A percentile compares a stretch with the other conserved stretches of the same genome.
Conservation (phyloP, 257 asterid species). For the Gentiana macrophylla region DNA sequence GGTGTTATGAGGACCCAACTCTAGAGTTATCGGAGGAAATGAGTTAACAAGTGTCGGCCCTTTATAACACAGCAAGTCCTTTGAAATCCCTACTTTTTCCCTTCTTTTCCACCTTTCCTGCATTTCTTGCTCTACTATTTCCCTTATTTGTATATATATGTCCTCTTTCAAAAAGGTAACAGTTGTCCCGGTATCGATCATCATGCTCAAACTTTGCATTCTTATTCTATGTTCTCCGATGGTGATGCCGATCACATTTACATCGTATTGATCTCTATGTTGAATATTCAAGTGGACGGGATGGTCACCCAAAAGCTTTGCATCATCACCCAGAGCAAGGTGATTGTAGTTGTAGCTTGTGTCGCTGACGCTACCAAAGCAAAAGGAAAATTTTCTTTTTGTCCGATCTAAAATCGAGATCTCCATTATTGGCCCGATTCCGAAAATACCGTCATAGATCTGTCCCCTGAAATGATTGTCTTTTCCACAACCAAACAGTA, state of each 20-base stretch:
- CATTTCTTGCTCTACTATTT: no score
- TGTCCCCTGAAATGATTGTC: background rate
- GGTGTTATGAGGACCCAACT: no score
- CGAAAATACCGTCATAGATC: background rate
- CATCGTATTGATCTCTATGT: background rate
- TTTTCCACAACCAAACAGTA: background rate
- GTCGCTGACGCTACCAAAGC: background rate
- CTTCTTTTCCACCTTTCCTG: no score
- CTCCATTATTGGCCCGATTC: background rate
- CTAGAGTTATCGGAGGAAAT: no score
- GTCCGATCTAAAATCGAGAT: background rate
- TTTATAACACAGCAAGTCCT: no score
- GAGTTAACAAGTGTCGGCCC: no score
- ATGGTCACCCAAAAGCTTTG: background rate
- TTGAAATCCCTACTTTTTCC: no score
- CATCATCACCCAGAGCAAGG: background rate
- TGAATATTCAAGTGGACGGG: background rate
- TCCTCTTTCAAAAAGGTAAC: no score
- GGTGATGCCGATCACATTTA: background rate
- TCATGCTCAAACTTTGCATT: background rate
- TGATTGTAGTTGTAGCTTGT: background rate
- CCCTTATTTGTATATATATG: no score
- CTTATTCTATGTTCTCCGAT: background rate
- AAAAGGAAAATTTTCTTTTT: background rate
- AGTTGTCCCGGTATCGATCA: background rate